phyloP scores from a whole-genome alignment of 2,329 filamentous ascomycete genomes.

The Colletotrichum neosansevieriae region DNA sequence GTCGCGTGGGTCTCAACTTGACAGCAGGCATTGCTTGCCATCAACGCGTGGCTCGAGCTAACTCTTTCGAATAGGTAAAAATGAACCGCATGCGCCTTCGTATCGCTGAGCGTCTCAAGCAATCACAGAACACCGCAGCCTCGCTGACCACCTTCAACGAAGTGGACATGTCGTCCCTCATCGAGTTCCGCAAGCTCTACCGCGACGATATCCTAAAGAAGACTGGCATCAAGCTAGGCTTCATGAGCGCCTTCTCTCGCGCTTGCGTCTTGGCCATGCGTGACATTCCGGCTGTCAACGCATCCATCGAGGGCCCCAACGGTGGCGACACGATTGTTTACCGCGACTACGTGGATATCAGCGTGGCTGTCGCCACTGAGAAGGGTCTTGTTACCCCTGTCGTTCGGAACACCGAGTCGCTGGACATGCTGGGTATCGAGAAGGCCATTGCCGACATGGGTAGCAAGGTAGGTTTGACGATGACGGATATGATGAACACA shows the following conservation, averaged over 20 bases:
- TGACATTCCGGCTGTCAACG: conserved; percentile 94
- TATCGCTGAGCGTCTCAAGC: conserved; percentile 97
- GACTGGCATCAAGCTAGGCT: conserved; percentile 97
- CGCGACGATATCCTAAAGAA: conserved; percentile 97
- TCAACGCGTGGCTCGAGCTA: neutral
- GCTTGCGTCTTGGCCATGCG: conserved; percentile 93
- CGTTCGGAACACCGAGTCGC: conserved; percentile 89
- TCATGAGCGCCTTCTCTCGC: conserved; percentile 97
- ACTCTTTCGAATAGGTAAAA: conserved; percentile 76
- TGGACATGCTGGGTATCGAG: conserved; percentile 92
- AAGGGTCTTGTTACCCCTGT: conserved; percentile 98
- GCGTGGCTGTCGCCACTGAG: conserved; percentile 95
- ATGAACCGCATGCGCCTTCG: conserved; percentile 99
- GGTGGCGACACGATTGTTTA: conserved; percentile 98
- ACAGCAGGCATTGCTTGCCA: neutral
- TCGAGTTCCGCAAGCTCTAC: conserved; percentile 97
- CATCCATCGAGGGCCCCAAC: conserved; percentile 94
- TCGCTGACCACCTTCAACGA: conserved; percentile 99
- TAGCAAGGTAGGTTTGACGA: conserved; percentile 77
- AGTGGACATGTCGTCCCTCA: conserved; percentile 97
- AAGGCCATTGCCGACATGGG: conserved; percentile 92
- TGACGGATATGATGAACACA: too few relatives aligned
- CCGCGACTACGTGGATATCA: conserved; percentile 97
- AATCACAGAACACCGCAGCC: conserved; percentile 98
- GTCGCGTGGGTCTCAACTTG: conserved; percentile 72